Conservation (phyloP, 352 stramenopile species). For the Pythium oligandrum region DNA sequence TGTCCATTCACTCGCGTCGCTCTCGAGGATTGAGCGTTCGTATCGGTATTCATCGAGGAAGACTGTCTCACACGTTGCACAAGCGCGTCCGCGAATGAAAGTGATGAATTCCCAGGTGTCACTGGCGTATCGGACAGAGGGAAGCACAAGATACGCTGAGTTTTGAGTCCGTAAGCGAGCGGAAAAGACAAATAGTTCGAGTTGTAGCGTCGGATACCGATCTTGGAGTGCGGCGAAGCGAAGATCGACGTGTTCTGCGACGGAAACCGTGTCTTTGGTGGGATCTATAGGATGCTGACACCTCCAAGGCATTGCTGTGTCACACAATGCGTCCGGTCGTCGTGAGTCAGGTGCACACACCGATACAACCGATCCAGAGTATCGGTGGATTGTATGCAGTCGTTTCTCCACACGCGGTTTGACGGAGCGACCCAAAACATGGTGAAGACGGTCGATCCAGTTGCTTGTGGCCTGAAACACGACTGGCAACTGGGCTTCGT, state of each 20-base stretch:
- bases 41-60: constrained; percentile 25
- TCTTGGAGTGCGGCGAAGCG: constrained; percentile 3
- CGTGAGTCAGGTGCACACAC: too few species aligned
- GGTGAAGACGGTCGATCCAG: constrained; percentile 15
- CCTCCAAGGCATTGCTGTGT: constrained; percentile 4
- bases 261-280: constrained; percentile 1
- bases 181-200: constrained; percentile 3
- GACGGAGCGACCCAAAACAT: not conserved
- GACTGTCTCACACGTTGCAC: constrained; percentile 4
- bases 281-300: constrained; percentile 4
- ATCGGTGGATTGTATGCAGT: not conserved
- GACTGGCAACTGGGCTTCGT: not conserved
- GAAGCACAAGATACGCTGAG: not conserved
- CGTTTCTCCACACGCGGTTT: not conserved
- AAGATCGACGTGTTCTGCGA: constrained; percentile 7
- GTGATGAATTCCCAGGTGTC: constrained; percentile 17
- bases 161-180: not conserved
- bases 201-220: constrained; percentile 12
- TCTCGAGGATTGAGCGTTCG: constrained; percentile 10
- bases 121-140: constrained; percentile 9
- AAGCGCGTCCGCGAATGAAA: constrained; percentile 8
- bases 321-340: constrained; percentile 1
- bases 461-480: constrained; percentile 12
- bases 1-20: constrained; percentile 5
- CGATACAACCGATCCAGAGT: not conserved